A percentile compares a stretch with the other conserved stretches of the same genome.
These are phyloP conservation scores for Hysterium pulicare DNA, from an alignment of 2,329 filamentous ascomycete species.

Conservation along the genomic window DNA sequence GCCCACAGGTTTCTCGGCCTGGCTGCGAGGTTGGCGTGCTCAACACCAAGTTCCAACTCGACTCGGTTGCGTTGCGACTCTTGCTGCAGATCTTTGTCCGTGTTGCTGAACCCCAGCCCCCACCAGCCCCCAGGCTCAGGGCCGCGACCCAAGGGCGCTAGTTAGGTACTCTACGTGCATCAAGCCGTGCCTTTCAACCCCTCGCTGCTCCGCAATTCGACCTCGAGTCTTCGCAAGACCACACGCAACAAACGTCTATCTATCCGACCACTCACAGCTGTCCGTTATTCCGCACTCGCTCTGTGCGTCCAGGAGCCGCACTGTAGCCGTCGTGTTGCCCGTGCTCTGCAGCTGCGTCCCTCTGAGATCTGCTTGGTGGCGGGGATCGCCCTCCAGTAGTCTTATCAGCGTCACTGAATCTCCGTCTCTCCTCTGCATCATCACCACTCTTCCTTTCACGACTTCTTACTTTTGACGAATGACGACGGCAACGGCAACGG, in stretches of 20 bases:
- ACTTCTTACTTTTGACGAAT: conserved; percentile 14
- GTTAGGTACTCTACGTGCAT: conserved; percentile 14
- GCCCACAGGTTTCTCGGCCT: conserved; percentile 2
- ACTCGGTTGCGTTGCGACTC: no score
- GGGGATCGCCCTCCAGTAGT: conserved; percentile 22
- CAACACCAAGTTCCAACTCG: conserved; percentile 5
- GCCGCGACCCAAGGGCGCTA: conserved; percentile 17
- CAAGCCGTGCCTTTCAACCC: conserved; percentile 20
- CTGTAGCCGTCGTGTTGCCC: conserved; percentile 12
- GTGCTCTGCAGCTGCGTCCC: conserved; percentile 16
- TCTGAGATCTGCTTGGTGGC: conserved; percentile 17
- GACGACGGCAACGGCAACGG: conserved; percentile 12
- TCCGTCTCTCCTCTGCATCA: conserved; percentile 22
- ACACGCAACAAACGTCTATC: not conserved
- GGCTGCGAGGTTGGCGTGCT: conserved; percentile 7
- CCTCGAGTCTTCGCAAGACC: conserved; percentile 11
- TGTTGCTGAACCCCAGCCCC: conserved; percentile 21
- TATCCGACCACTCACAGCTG: conserved; percentile 3
- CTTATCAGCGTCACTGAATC: conserved; percentile 27
- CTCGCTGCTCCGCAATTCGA: conserved; percentile 28
- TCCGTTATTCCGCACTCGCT: conserved; percentile 1
- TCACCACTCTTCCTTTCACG: conserved; percentile 10
- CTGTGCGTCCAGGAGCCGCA: conserved; percentile 26
- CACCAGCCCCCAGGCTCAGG: conserved; percentile 8
- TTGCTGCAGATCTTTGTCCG: no score